Evolutionary conservation across 805 yeast species (phyloP), one percentile per base, ranked within the genome.

Genomic region (Cyberlindnera misumaiensis): DNA sequence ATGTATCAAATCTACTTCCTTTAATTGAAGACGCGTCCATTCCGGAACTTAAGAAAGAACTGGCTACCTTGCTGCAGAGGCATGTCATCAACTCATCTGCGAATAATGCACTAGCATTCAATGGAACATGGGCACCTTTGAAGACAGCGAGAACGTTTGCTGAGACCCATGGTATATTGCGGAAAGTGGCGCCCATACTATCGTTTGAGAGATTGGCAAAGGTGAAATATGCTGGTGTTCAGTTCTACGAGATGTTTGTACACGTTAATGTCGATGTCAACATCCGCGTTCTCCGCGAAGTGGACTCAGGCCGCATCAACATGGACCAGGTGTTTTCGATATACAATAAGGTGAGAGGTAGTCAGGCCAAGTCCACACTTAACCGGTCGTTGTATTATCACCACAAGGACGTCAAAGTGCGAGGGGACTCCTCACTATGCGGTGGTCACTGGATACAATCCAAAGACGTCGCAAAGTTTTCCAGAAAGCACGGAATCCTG

Each of bases 401-500:
- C 5, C 43, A 43, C 28, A 42, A 39, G 27, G 38, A 39, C 9
- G 26, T 51, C 7, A 25, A 31, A 11, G 38, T 41, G 11, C 43
- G 40, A 39, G 46, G 46, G 30, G 62, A 57, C 15, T 33, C 33
- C 1, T 46, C 61, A 1, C 32, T 57, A 7, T 51, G 56, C 40
- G 62, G 62, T 16, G 62, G 62, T 2, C 48, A 44, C 28, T 57
- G 62, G 62, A 46, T 55, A 18, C 36, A 45, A 12, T 22, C 38
- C 1, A 34, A 29, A 4, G 39, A 35, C 10, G 59, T 44, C 2
- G 29, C 32, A 16, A 38, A 39, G 13, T 53, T 51, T 36, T 36
- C 50, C 11, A 28, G 16, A 11, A 42, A 46, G 33, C 53, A 51
- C 31, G 55, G 51, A 0, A 22, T 55, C 8, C 22, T 28, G 11